A percentile compares a stretch with the other conserved stretches of the same genome.
phyloP scores from a whole-genome alignment of 371 early-diverging fungal species.

The Apophysomyces ossiformis region DNA sequence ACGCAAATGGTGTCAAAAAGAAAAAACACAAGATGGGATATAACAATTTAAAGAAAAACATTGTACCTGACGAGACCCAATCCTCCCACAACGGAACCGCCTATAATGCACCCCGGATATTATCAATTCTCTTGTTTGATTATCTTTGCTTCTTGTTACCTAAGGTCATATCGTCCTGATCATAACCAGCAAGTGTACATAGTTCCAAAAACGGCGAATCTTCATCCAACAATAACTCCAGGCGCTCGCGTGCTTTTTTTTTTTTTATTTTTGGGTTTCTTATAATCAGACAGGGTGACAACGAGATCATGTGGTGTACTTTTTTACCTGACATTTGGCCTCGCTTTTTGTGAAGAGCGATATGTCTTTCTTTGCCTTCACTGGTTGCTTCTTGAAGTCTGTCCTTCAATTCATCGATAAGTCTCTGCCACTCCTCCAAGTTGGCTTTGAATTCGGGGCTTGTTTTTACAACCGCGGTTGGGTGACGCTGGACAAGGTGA shows the following conservation, averaged over 20 bases:
- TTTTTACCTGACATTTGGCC: constrained; percentile 66
- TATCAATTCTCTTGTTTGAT: background rate
- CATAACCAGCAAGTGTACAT: constrained; percentile 71
- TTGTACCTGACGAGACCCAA: constrained; percentile 73
- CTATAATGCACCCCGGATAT: constrained; percentile 9
- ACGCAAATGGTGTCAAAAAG: too few relatives aligned
- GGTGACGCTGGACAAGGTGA: constrained; percentile 46
- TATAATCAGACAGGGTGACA: background rate
- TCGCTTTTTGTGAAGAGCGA: constrained; percentile 65
- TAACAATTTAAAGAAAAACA: background rate
- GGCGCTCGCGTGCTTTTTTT: constrained; percentile 62
- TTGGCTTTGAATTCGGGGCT: constrained; percentile 63
- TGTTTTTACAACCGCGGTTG: constrained; percentile 36
- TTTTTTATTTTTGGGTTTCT: too few relatives aligned
- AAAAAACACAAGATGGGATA: background rate
- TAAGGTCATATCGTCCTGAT: constrained; percentile 72
- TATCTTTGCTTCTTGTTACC: constrained; percentile 26
- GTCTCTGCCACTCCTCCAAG: constrained; percentile 58
- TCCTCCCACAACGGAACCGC: constrained; percentile 73
- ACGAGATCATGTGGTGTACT: background rate
- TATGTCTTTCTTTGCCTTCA: constrained; percentile 63
- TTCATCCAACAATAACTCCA: constrained; percentile 72
- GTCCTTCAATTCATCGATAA: constrained; percentile 60
- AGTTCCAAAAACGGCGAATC: constrained; percentile 80
- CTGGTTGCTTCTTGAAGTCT: constrained; percentile 60